These are phyloP conservation scores for Penicillium thymicola DNA, from an alignment of 2,329 filamentous ascomycete species.

Conservation along the genomic window DNA sequence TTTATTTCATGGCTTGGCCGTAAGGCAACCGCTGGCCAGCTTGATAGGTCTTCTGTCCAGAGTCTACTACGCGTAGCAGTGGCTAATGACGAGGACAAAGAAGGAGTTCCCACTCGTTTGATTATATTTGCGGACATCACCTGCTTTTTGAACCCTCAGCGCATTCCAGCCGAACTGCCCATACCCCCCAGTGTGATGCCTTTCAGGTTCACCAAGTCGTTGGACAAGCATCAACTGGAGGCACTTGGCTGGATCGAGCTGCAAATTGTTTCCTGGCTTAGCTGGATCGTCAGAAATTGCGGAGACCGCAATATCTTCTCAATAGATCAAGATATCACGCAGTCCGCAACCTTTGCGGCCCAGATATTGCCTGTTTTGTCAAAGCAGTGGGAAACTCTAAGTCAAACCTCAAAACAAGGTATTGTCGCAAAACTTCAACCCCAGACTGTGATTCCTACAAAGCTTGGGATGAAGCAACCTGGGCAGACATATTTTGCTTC, in stretches of 20 bases:
- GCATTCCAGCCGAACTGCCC: slow-evolving; percentile 77
- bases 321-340: slow-evolving; percentile 66
- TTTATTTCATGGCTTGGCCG: slow-evolving; percentile 82
- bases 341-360: slow-evolving; percentile 68
- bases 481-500: slow-evolving; percentile 84
- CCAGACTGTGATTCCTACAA: slow-evolving; percentile 81
- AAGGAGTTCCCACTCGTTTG: slow-evolving; percentile 63
- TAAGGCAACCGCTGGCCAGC: slow-evolving; percentile 67
- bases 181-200: slow-evolving; percentile 79
- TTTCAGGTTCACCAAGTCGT: slow-evolving; percentile 71
- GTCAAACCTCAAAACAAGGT: slow-evolving; percentile 61
- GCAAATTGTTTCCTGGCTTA: slow-evolving; percentile 80
- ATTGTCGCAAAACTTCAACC: slow-evolving; percentile 63
- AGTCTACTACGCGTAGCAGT: slow-evolving; percentile 70
- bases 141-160: slow-evolving; percentile 71
- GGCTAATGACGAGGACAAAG: slow-evolving; percentile 55
- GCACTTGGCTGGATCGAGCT: slow-evolving; percentile 83
- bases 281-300: slow-evolving; percentile 69
- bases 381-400: slow-evolving; percentile 84
- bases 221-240: slow-evolving; percentile 66
- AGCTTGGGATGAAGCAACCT: slow-evolving; percentile 81
- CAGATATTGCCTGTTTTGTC: slow-evolving; percentile 77
- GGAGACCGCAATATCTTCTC: slow-evolving; percentile 55
- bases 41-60: slow-evolving; percentile 66
- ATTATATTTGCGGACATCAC: slow-evolving; percentile 73